Percentiles rank a stretch among this genome's conserved stretches.
Conservation (phyloP, 768 basidiomycete genomes). For the Tephrocybe sp. region DNA sequence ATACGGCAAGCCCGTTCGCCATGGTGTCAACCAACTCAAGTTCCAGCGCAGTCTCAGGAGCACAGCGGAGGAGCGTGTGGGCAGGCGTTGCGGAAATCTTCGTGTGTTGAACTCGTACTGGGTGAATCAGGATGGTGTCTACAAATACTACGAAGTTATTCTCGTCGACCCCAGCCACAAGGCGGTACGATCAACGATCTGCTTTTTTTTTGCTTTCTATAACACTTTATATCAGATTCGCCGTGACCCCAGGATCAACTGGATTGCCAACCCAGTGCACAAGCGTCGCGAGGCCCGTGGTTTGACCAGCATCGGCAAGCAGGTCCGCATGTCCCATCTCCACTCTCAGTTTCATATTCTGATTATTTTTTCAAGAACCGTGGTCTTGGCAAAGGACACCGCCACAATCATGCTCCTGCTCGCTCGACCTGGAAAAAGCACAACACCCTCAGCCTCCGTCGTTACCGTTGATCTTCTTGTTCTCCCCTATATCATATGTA, state of each 20-base stretch:
- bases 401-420: constrained; percentile 89
- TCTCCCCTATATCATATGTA: constrained; percentile 21
- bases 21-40: constrained; percentile 99
- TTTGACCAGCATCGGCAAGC: constrained; percentile 94
- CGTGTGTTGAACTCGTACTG: constrained; percentile 98
- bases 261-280: constrained; percentile 98
- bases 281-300: constrained; percentile 98
- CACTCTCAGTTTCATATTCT: constrained; percentile 3
- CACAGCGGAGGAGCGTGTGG: constrained; percentile 97
- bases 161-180: constrained; percentile 95
- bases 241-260: constrained; percentile 96
- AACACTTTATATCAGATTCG: constrained; percentile 58
- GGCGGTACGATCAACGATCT: constrained; percentile 55
- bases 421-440: constrained; percentile 95
- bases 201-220: constrained; percentile 5
- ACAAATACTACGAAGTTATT: constrained; percentile 99
- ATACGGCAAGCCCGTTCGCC: constrained; percentile 97
- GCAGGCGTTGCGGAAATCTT: constrained; percentile 92
- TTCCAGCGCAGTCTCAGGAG: constrained; percentile 91
- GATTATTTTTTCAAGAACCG: constrained; percentile 65
- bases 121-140: constrained; percentile 98
- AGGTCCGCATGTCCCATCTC: constrained; percentile 42
- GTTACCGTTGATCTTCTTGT: constrained; percentile 67
- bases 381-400: constrained; percentile 93
- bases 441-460: constrained; percentile 93